phyloP scores from a whole-genome alignment of 2,329 filamentous ascomycete species.

The Phyllosticta citriasiana region DNA sequence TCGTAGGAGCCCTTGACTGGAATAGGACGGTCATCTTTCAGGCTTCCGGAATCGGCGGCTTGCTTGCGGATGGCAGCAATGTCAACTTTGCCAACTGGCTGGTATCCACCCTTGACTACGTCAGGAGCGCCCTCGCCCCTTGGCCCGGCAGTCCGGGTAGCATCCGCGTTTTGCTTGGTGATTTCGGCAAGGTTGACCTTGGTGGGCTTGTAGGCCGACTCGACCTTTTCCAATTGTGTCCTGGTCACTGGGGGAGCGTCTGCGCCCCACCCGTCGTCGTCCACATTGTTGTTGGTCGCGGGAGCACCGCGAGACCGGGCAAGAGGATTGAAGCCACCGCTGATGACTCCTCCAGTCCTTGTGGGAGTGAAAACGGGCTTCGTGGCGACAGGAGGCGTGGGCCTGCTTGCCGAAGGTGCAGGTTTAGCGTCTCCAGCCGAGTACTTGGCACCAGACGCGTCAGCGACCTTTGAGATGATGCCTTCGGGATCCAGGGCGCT shows the following conservation, averaged over 20 bases:
- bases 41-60: constrained; percentile 49
- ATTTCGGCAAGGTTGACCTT: constrained; percentile 90
- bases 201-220: constrained; percentile 85
- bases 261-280: constrained; percentile 85
- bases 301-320: constrained; percentile 49
- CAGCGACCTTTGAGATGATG: constrained; percentile 87
- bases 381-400: constrained; percentile 63
- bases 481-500: constrained; percentile 75
- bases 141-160: constrained; percentile 48
- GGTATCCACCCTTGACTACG: constrained; percentile 77
- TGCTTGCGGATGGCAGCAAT: constrained; percentile 78
- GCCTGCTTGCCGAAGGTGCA: constrained; percentile 41
- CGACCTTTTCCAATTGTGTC: constrained; percentile 82
- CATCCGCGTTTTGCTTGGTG: constrained; percentile 59
- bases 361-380: constrained; percentile 91
- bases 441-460: constrained; percentile 93
- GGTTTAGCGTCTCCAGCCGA: constrained; percentile 54
- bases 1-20: constrained; percentile 89
- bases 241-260: constrained; percentile 89
- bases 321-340: constrained; percentile 56
- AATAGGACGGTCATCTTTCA: constrained; percentile 66
- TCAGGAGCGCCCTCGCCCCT: constrained; percentile 38
- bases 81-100: constrained; percentile 94
- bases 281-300: constrained; percentile 45
- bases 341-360: constrained; percentile 36